Base-by-base conservation (phyloP, 495 filamentous ascomycete genomes). In the Physcia stellaris region DNA sequence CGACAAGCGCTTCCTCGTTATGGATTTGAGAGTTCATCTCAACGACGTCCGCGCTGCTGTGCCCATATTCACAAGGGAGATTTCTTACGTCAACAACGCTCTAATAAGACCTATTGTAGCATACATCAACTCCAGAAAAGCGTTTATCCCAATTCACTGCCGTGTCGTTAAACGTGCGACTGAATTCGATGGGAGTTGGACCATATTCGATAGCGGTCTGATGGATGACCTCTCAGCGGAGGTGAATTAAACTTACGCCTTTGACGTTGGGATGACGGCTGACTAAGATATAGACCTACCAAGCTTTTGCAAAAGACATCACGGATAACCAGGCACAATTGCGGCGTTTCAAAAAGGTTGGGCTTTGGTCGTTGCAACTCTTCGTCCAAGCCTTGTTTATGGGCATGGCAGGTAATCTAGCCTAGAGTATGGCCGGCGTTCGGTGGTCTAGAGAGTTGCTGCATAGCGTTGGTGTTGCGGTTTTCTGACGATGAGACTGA, bases 161-260 rank as follows among this genome's bases (percentile, higher is more conserved):
- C 82, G 88, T 37, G 81, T 98, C 38, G 81, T 94, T 43, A 98
- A 98, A 61, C 73, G 71, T 2, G 68, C 72, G 7, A 66, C 69
- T 39, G 90, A 98, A 56, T 98, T 96, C 50, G 86, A 98, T 55
- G 90, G 90, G 13, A 81, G 80, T 45, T 98, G 90, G 90, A 93
- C 84, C 12, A 75, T 93, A 32, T 95, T 77, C 58, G 90, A 98
- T 52, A 87, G 82, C 53, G 85, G 86, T 6, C 63, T 98, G 32
- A 84, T 98, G 86, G 84, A 94, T 45, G 92, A 96, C 55, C 65
- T 88, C n/a, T 86, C 82, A 2, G 83, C 81, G 35, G 90, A 94
- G 60, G 49, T 63, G 52, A 41, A 37, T 34, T 3, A 23, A 22
- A n/a, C n/a, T n/a, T n/a, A n/a, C n/a, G n/a, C n/a, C n/a, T 32